These are phyloP conservation scores for Cerioporus squamosus DNA, from an alignment of 1,284 basidiomycete genomes.

Conservation along the genomic window DNA sequence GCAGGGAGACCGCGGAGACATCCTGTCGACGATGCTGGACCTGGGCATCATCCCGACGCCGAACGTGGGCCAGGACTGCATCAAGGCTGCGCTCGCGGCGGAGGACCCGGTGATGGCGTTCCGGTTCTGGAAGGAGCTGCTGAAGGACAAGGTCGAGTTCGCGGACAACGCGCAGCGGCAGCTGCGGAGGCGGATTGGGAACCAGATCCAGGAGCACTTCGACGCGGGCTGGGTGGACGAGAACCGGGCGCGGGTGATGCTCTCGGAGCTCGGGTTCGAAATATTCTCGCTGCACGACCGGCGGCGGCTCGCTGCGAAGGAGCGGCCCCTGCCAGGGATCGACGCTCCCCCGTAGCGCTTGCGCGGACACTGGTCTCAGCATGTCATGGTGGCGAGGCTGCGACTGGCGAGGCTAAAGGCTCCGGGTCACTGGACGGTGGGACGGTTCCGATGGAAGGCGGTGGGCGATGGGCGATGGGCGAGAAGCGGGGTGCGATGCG, in stretches of 20 bases:
- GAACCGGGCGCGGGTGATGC: conserved; percentile 37
- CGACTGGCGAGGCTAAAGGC: conserved; percentile 7
- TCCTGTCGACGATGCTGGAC: conserved; percentile 45
- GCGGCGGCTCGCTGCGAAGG: conserved; percentile 5
- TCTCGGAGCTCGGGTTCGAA: conserved; percentile 34
- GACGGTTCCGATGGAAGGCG: conserved; percentile 23
- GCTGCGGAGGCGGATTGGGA: conserved; percentile 46
- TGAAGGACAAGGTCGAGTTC: conserved; percentile 54
- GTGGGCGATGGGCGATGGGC: background rate
- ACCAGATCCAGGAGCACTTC: conserved; percentile 37
- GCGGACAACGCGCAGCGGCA: conserved; percentile 47
- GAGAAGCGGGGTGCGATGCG: background rate
- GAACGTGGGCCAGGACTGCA: conserved; percentile 54
- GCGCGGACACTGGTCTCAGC: too few relatives aligned
- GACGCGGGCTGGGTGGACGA: conserved; percentile 35
- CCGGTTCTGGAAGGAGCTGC: conserved; percentile 58
- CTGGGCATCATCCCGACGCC: conserved; percentile 43
- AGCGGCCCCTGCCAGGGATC: background rate
- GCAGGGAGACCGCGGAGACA: conserved; percentile 43
- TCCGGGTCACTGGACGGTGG: conserved; percentile 16
- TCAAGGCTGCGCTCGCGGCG: conserved; percentile 51
- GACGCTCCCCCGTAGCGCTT: background rate
- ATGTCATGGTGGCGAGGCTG: background rate
- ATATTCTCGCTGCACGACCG: background rate
- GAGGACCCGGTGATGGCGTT: conserved; percentile 56